Conservation (phyloP, 148 eudicot species). For the Camellia sinensis region DNA sequence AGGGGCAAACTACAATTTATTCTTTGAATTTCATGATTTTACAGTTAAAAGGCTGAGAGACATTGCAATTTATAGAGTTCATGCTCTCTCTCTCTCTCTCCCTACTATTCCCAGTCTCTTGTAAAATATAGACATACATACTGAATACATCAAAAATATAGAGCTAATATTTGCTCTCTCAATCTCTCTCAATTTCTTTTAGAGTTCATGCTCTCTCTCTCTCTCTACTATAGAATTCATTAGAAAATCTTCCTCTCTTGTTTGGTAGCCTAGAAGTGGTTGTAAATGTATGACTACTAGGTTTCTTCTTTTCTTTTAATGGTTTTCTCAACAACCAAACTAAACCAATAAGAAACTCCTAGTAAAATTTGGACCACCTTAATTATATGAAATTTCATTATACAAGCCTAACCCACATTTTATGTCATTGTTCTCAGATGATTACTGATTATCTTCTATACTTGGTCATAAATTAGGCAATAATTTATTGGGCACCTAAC, state of each 20-base stretch:
- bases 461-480: background rate
- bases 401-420: background rate
- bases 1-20: no score
- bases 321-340: constrained; percentile 15
- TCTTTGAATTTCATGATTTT: background rate
- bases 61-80: no score
- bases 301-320: background rate
- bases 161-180: no score
- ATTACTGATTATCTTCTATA: background rate
- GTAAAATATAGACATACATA: no score
- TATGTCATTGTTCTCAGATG: background rate
- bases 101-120: no score
- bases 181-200: no score
- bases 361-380: no score
- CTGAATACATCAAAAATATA: no score
- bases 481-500: background rate
- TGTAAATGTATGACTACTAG: background rate
- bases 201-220: no score
- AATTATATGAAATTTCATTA: background rate
- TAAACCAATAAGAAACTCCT: background rate
- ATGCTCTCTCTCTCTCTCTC: background rate
- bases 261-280: constrained; percentile 19
- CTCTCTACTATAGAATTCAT: no score
- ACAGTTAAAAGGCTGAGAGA: background rate
- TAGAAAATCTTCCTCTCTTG: constrained; percentile 2